Evolutionary conservation across 139 green algal genomes (phyloP), one percentile per base, ranked within the genome.

Genomic region (Eudorina sp.): DNA sequence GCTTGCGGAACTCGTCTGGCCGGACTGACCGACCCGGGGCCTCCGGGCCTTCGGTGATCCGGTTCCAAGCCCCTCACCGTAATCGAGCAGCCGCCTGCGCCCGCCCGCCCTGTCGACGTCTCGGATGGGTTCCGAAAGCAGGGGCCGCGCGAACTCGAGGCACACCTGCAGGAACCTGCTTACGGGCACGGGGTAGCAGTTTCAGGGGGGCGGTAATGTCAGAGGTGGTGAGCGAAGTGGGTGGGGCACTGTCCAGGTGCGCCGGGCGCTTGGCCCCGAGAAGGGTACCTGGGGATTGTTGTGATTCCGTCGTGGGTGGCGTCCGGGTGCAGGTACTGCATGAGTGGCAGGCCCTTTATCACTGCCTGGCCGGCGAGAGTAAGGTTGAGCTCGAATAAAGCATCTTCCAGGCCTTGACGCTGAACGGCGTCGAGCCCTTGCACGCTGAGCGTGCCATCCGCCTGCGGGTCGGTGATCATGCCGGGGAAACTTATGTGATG

Each of bases 81-180:
- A 86, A 60, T 86, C 80, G 34, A 86, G 27, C 43, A 86, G 60
- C 41, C 80, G 80, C 29, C 60, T n/a, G 18, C 60, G 16, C 23
- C 60, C 41, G 5, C 80, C 80, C 60, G 80, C 80, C 60, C 58
- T 74, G 41, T 86, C 60, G n/a, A n/a, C 0, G 41, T 76, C 80
- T 40, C 34, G 34, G 18, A 86, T 14, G 1, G 80, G 80, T 60
- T 86, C 80, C 60, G 80, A 8, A 60, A 86, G 62, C 41, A 62
- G 60, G 60, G 80, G 80, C 29, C 58, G 80, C 0, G 80, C 60
- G 23, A 86, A n/a, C 80, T 76, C 80, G 18, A 86, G 80, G 43
- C 80, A 86, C 31, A 76, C 45, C 43, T 86, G 60, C 60, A 86
- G 80, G 80, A 86, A 86, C 80, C 80, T 86, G 80, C 27, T 29